Evolutionary conservation across 2,329 filamentous ascomycete genomes (phyloP).

Genomic region (Paradendryphiella salina): DNA sequence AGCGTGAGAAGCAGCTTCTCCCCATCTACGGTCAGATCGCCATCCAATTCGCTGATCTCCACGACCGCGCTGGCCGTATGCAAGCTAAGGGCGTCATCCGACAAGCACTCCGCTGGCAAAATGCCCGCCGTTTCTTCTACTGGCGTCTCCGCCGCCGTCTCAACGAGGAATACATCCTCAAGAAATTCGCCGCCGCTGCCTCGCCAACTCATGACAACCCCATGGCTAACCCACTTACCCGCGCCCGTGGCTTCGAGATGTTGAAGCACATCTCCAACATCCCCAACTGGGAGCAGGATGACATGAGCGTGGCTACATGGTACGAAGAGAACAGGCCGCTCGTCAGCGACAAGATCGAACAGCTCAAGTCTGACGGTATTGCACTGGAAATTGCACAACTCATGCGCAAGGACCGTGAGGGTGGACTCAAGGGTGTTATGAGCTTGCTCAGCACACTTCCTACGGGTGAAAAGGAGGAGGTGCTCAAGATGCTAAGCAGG

Average conservation of each 20-base stretch:
- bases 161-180: conserved; percentile 96
- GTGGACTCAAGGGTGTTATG: conserved; percentile 80
- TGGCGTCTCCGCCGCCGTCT: conserved; percentile 96
- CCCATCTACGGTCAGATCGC: conserved; percentile 94
- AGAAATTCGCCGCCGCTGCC: conserved; percentile 69
- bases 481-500: conserved; percentile 62
- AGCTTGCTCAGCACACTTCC: conserved; percentile 85
- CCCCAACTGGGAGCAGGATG: conserved; percentile 74
- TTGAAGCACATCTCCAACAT: conserved; percentile 84
- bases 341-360: conserved; percentile 81
- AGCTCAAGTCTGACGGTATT: conserved; percentile 74
- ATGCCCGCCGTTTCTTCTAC: conserved; percentile 97
- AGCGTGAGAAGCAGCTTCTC: conserved; percentile 83
- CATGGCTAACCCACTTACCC: conserved; percentile 51
- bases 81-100: conserved; percentile 95
- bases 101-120: conserved; percentile 78
- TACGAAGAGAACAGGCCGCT: conserved; percentile 91
- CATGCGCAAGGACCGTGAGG: conserved; percentile 67
- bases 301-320: conserved; percentile 86
- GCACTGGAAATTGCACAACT: conserved; percentile 71
- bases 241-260: conserved; percentile 70
- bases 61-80: conserved; percentile 97
- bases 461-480: conserved; percentile 82
- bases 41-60: conserved; percentile 95
- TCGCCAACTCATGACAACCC: conserved; percentile 47